Base-by-base conservation (phyloP, 495 filamentous ascomycete species). In the Hypoxylon lienhwacheense region DNA sequence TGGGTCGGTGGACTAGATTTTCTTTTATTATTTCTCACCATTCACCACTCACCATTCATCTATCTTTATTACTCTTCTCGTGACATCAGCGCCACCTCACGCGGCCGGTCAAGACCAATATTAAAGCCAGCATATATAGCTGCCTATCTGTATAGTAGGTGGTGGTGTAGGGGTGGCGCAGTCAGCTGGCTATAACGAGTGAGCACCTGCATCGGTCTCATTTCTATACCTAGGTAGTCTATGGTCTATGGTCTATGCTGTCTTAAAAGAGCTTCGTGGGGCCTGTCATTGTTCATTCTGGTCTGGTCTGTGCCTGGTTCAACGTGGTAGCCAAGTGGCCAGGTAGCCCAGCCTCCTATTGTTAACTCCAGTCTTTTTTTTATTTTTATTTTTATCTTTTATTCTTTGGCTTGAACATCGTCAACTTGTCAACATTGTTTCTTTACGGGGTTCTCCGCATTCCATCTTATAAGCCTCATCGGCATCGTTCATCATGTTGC, bases 401-500 rank as follows among this genome's bases (percentile, higher is more conserved):
- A n/a, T n/a, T n/a, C n/a, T n/a, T n/a, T n/a, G n/a, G n/a, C n/a
- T n/a, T n/a, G n/a, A n/a, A n/a, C n/a, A n/a, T 25, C 17, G 35
- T 21, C 35, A 39, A 21, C 35, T 39, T 14, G 37, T 45, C 44
- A 39, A 53, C 37, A 25, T 21, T 36, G 22, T 32, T n/a, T n/a
- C 44, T 34, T n/a, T 40, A 21, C 21, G 35, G 5, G 31, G 8
- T 40, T 44, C 45, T 34, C 32, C 1, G 47, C 28, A 34, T 40
- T 36, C 46, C 22, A 53, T 47, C 41, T 17, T 28, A 31, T 58
- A 10, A 49, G 33, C 33, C 43, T 33, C 15, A 36, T 14, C 24
- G 47, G 52, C 45, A 32, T 26, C 50, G 21, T 57, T 47, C 45
- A 69, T 62, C 61, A 76, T 77, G 73, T 67, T 61, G 56, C 60